Evolutionary conservation across 78 protist species (phyloP), one percentile per base, ranked within the genome.

Genomic region (Reticulomyxa filosa): DNA sequence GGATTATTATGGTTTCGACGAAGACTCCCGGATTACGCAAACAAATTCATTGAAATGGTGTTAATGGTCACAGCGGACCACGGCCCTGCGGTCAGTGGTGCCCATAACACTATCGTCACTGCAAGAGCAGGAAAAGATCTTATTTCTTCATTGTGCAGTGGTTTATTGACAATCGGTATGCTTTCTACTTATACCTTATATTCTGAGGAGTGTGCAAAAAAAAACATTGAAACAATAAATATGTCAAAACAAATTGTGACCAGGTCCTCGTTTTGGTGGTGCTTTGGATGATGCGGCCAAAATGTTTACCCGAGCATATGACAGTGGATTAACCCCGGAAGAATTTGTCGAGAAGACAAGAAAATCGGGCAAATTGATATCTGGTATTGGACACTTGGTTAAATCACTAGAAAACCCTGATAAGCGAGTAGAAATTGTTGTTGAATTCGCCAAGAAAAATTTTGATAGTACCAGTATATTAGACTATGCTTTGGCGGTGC

Each of bases 31-130:
- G 52, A 33, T 25, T 85, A 79, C 33, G 88, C 89, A 2, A 17
- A 67, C 39, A 67, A 69, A 30, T 89, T 86, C 77, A 78, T 89
- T 70, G 95, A 89, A 38, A 80, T 89, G 84, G 52, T 69, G 36
- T 53, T 62, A 4, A 62, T 62, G 36, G 13, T 42, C 22, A 70
- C 77, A 10, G 95, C 95, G 29, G 95, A 89, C 57, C 95, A 89
- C 73, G 95, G 95, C 37, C 95, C 95, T 3, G 69, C 80, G 37
- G 95, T 89, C 2, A 69, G 84, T 4, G 95, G 92, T 33, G 95
- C 95, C 7, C 95, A 89, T 83, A 83, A 83, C 74, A 83, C 95
- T 35, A 89, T 89, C 17, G 89, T 89, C 37, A 69, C 92, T 1
- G 83, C 57, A 25, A 79, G 50, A 65, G 67, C 67, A 1, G 67